Base-by-base conservation (phyloP, 352 stramenopile genomes). In the Phytopythium oedochilum region DNA sequence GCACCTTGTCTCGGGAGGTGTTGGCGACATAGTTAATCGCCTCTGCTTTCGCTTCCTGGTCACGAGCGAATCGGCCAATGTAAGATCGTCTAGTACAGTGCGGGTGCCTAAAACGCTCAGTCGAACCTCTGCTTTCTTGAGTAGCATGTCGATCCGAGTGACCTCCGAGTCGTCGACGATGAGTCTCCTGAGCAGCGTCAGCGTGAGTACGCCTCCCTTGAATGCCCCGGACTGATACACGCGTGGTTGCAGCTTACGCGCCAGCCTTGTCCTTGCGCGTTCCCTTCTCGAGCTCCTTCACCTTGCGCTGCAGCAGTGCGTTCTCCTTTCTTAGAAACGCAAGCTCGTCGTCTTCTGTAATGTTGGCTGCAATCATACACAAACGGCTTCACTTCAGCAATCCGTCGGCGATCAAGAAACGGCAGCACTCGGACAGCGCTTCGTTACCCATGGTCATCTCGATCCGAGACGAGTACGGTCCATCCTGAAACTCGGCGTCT, bases 1-100 rank as follows among this genome's bases (percentile, higher is more conserved):
- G n/a, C n/a, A 91, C 83, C 68, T 91, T 91, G 23, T 93, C 83
- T 49, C 78, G 64, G 0, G 83, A 88, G 23, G 83, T 87, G 43
- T 77, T 93, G 17, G 78, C 68, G 23, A 75, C 73, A 38, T 87
- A 93, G 47, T 72, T 79, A 66, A 88, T 77, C 23, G 83, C 80
- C 45, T 93, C 83, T 10, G 68, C 56, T 36, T 93, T 93, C 10
- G 83, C 83, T 29, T 89, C 69, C 75, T 84, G 53, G 32, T 36
- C 32, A 15, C 32, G 2, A 39, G 38, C 17, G 17, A 44, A 39
- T 38, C 5, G 29, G 5, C 5, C 29, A 34, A 5, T 34, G 29
- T 34, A 11, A 34, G 29, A 10, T 34, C 29, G 5, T 10, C 29
- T n/a, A n/a, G n/a, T n/a, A n/a, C n/a, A n/a, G n/a, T n/a, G n/a